Base-by-base conservation (phyloP, 257 asterid genomes). In the Perilla frutescens region DNA sequence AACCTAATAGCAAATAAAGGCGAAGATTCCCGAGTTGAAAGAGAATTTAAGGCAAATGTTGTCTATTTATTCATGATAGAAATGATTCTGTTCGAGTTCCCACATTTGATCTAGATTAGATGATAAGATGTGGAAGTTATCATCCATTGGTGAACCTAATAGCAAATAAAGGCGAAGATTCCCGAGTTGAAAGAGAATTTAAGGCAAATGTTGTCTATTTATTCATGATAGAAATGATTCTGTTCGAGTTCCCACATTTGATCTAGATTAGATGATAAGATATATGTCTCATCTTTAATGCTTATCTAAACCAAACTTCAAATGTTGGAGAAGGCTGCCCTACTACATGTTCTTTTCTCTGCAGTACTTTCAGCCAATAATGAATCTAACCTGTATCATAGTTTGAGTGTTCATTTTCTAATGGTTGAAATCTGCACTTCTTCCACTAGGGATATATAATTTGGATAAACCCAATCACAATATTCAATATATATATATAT, bases 91-190 rank as follows among this genome's bases (percentile, higher is more conserved):
- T 20, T 36, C 14, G 62, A 61, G 51, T 79, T 72, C 51, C 72
- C 77, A 71, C 77, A 65, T 48, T 71, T 54, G 69, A 34, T 49
- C 26, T 6, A 56, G 71, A 41, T 63, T 53, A 72, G 69, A 56
- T 3, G 83, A 79, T 79, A 79, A 79, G 80, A 59, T 63, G 34
- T 56, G 15, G n/a, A n/a, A n/a, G n/a, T 31, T 29, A 43, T 53
- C 31, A 4, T 8, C 6, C 26, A 20, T 20, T 20, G 26, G 26
- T 20, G 26, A 20, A 20, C 26, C 26, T 20, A 20, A 20, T 1
- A 20, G 26, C 26, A 20, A 20, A 20, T 20, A 20, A 20, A 20
- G 26, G 26, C 26, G 26, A 20, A 20, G 26, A 20, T 20, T 20
- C 26, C 26, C 26, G 1, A 20, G 26, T 20, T 20, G 26, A 20